Evolutionary conservation across 768 basidiomycete genomes (phyloP), one percentile per base, ranked within the genome.

Genomic region (Podaxis mareebaensis): DNA sequence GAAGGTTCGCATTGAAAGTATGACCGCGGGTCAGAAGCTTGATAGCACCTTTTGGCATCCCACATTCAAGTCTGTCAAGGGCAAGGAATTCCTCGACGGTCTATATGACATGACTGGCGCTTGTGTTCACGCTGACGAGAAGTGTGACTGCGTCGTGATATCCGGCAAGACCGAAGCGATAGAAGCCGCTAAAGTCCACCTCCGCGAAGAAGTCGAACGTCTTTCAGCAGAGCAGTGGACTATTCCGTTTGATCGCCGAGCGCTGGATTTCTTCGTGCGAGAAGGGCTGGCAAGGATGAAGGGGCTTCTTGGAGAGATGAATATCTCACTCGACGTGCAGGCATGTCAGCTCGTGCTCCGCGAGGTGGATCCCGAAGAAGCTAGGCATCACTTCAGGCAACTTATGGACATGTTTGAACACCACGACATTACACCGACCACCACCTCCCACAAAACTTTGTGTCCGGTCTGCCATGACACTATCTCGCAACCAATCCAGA

Each of bases 401-500:
- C 73, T 85, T 13, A 77, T 85, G 24, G 70, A 76, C 3, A 77
- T 42, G 0, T 62, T 62, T 26, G 17, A 10, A 15, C 22, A 38
- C 17, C 54, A 17, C 2, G 42, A 48, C 36, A 7, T 15, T 10
- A 61, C 46, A 4, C 7, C 24, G 13, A 55, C 28, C 3, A 15
- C 10, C 10, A 60, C 52, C 12, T 39, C 58, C 11, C 65, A 63
- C 1, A 60, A 66, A 20, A 68, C 67, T 4, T 59, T 67, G 13
- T 89, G 87, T 65, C 86, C 87, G 3, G 76, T 89, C 53, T 89
- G 88, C 67, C 80, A 78, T 53, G 81, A 83, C 62, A 65, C 74
- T 4, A 73, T 76, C 22, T 76, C 77, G 0, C 70, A 77, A 56
- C 78, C 83, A 1, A 72, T 80, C 22, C 60, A 70, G 30, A 74